Percentiles rank a stretch among this genome's conserved stretches.
phyloP scores from a whole-genome alignment of 2,329 filamentous ascomycete species.

The Fusarium algeriense region DNA sequence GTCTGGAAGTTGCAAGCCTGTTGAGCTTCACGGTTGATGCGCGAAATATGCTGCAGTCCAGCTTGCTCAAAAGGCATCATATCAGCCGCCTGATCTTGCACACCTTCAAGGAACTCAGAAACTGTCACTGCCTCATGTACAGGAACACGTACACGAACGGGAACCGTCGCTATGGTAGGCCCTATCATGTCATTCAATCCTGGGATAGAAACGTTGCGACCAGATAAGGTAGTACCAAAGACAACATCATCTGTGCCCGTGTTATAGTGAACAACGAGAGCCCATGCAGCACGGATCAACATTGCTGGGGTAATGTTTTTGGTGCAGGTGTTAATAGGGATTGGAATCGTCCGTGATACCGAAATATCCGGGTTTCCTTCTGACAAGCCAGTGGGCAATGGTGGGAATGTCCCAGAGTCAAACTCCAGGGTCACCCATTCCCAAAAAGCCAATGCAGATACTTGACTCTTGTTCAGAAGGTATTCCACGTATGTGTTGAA shows the following conservation, averaged over 20 bases:
- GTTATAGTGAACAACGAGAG: conserved; percentile 52
- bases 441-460: conserved; percentile 13
- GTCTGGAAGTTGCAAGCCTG: conserved; percentile 21
- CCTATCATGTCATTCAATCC: background rate
- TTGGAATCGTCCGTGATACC: background rate
- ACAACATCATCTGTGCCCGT: conserved; percentile 54
- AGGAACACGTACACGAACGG: background rate
- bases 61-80: conserved; percentile 26
- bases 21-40: conserved; percentile 11
- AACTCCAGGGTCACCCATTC: conserved; percentile 16
- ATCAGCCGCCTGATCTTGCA: conserved; percentile 20
- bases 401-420: conserved; percentile 9
- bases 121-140: background rate
- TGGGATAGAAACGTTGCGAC: conserved; percentile 47
- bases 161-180: conserved; percentile 1
- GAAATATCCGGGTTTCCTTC: conserved; percentile 6
- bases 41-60: conserved; percentile 11
- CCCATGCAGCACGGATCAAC: conserved; percentile 7
- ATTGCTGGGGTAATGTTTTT: conserved; percentile 1
- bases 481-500: conserved; percentile 1
- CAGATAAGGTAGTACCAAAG: conserved; percentile 59
- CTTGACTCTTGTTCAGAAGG: conserved; percentile 4
- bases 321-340: too few species aligned
- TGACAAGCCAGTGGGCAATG: conserved; percentile 4
- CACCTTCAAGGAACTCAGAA: conserved; percentile 10